phyloP scores from a whole-genome alignment of 495 filamentous ascomycete species.

The Chaetomium tenue region DNA sequence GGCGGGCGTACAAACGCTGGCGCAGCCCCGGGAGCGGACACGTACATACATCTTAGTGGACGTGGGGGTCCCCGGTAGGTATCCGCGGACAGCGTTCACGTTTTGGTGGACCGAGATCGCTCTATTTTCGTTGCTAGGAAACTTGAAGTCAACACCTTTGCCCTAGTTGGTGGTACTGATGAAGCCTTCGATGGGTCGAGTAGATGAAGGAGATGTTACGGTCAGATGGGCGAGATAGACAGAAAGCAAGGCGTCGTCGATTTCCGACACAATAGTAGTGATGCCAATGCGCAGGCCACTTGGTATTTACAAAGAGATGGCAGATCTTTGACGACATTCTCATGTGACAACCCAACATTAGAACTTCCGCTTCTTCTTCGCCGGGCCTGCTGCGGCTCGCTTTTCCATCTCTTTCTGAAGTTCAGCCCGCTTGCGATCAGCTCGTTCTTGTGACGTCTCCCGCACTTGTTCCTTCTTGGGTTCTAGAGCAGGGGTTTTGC shows the following conservation, averaged over 20 bases:
- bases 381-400: slow-evolving; percentile 60
- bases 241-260: too few relatives aligned
- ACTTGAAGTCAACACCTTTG: too few relatives aligned
- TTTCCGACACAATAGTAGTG: too few relatives aligned
- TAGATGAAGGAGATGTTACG: too few relatives aligned
- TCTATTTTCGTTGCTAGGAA: too few relatives aligned
- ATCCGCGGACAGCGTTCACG: slow-evolving; percentile 1
- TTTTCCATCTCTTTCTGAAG: slow-evolving; percentile 63
- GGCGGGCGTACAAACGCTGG: slow-evolving; percentile 14
- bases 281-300: too few relatives aligned
- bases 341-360: slow-evolving; percentile 23
- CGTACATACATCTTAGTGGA: neutral
- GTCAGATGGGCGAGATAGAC: too few relatives aligned
- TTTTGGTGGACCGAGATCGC: neutral
- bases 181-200: too few relatives aligned
- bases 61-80: neutral
- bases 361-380: slow-evolving; percentile 69
- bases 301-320: too few relatives aligned
- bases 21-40: slow-evolving; percentile 37
- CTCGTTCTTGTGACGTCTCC: slow-evolving; percentile 55
- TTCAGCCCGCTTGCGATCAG: slow-evolving; percentile 61
- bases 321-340: too few relatives aligned
- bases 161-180: too few relatives aligned
- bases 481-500: slow-evolving; percentile 15
- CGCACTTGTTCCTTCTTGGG: slow-evolving; percentile 23